Conservation (phyloP, 2,329 filamentous ascomycete species). For the Sporothrix brunneoviolacea region DNA sequence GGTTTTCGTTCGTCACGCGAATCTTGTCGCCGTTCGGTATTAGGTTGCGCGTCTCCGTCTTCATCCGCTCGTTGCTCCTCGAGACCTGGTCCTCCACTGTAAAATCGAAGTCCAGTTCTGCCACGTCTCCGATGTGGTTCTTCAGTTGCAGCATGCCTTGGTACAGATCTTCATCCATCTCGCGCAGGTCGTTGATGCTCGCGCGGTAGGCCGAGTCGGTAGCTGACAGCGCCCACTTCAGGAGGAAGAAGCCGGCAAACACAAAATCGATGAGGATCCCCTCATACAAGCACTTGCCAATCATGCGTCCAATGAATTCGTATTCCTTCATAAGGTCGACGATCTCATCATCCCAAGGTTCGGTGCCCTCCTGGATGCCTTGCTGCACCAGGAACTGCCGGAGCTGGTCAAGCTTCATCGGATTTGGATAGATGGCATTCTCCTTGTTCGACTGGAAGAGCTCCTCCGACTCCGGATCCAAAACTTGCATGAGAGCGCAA, state of each 20-base stretch:
- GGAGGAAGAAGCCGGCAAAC: conserved; percentile 91
- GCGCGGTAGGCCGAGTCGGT: conserved; percentile 64
- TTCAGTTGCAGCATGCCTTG: conserved; percentile 78
- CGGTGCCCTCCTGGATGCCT: conserved; percentile 45
- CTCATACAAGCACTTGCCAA: conserved; percentile 96
- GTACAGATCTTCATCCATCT: conserved; percentile 86
- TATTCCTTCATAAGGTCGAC: conserved; percentile 63
- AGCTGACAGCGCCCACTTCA: conserved; percentile 81
- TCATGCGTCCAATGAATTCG: conserved; percentile 85
- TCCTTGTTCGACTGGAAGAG: conserved; percentile 81
- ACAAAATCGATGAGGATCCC: conserved; percentile 88
- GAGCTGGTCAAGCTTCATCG: conserved; percentile 64
- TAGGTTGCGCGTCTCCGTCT: conserved; percentile 67
- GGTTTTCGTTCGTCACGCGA: conserved; percentile 83
- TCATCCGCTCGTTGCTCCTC: conserved; percentile 38
- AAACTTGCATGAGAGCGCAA: conserved; percentile 79
- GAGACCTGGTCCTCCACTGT: conserved; percentile 70
- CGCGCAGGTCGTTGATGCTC: conserved; percentile 89
- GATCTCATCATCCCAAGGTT: conserved; percentile 52
- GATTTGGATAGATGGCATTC: conserved; percentile 84
- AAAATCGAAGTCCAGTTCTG: conserved; percentile 79
- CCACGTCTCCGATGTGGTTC: conserved; percentile 74
- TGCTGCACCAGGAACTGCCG: conserved; percentile 49
- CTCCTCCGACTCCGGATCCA: conserved; percentile 48
- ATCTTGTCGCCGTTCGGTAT: conserved; percentile 69